These are phyloP conservation scores for Polyporus arcularius DNA, from an alignment of 768 basidiomycete genomes.

Conservation along the genomic window DNA sequence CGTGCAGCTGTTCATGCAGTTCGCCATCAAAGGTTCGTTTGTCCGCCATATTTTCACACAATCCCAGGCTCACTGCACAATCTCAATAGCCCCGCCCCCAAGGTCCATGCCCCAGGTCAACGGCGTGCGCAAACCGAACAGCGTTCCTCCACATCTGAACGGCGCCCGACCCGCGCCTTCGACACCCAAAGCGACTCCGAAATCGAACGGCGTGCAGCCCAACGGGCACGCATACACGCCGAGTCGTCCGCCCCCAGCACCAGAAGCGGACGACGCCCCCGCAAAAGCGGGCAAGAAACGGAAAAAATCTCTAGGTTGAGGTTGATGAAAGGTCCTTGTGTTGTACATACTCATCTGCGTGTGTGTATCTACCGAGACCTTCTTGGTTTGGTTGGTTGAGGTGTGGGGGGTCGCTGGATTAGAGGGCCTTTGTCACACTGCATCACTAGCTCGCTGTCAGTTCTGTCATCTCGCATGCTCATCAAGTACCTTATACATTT, in stretches of 20 bases:
- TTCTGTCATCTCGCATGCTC: neutral
- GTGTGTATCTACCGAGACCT: neutral
- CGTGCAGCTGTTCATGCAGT: conserved; percentile 61
- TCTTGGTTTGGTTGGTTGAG: neutral
- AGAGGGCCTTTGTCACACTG: neutral
- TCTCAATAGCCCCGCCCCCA: conserved; percentile 7
- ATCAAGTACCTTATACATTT: conserved; percentile 2
- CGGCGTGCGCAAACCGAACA: conserved; percentile 19
- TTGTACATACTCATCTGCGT: neutral
- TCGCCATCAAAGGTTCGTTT: conserved; percentile 42
- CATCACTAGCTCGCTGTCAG: neutral
- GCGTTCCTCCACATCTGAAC: conserved; percentile 15
- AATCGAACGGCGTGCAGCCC: conserved; percentile 10
- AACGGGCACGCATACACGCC: conserved; percentile 9
- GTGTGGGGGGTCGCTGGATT: neutral
- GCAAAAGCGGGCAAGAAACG: conserved; percentile 52
- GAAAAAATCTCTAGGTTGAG: conserved; percentile 47
- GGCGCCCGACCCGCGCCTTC: conserved; percentile 10
- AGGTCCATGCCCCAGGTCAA: conserved; percentile 9
- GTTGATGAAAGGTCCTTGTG: neutral
- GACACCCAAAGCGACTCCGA: conserved; percentile 7
- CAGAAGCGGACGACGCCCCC: conserved; percentile 21
- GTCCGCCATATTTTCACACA: neutral
- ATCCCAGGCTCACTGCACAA: neutral
- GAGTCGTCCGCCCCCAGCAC: conserved; percentile 6